Evolutionary conservation across 768 basidiomycete species (phyloP).

Genomic region (Termitomyces sp.): DNA sequence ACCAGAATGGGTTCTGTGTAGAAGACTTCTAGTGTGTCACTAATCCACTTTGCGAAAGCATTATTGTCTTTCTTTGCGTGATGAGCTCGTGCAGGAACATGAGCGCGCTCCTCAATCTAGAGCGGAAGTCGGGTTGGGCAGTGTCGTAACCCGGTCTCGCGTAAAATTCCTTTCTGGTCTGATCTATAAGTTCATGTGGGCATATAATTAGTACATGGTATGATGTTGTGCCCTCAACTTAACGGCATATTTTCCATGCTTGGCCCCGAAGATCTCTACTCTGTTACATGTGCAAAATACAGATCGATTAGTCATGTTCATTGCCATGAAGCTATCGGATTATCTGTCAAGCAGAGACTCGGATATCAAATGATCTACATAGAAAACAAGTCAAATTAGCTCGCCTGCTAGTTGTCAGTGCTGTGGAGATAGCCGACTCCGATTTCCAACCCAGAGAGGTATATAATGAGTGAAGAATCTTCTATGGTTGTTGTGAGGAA

Average conservation of each 20-base stretch:
- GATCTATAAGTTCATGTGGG: no score
- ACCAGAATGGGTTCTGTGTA: neutral
- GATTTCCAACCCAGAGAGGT: conserved; percentile 7
- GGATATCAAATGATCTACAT: neutral
- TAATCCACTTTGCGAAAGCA: neutral
- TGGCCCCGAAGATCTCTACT: conserved; percentile 48
- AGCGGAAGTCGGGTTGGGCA: neutral
- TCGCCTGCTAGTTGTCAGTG: conserved; percentile 7
- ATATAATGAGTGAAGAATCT: conserved; percentile 16
- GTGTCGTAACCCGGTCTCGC: neutral
- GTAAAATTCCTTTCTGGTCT: neutral
- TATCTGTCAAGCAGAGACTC: conserved; percentile 24
- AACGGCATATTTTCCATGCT: conserved; percentile 44
- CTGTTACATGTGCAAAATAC: conserved; percentile 42
- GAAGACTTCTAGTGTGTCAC: neutral
- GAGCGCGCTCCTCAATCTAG: neutral
- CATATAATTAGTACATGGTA: neutral
- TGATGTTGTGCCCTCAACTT: conserved; percentile 33
- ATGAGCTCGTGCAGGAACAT: neutral
- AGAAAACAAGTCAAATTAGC: conserved; percentile 2
- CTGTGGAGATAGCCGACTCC: conserved; percentile 10
- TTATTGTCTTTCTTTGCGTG: neutral
- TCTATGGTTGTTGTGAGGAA: conserved; percentile 12
- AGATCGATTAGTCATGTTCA: conserved; percentile 26
- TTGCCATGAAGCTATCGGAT: conserved; percentile 35